Conservation (phyloP, 139 green algal genomes). For the Chlorella sp. region DNA sequence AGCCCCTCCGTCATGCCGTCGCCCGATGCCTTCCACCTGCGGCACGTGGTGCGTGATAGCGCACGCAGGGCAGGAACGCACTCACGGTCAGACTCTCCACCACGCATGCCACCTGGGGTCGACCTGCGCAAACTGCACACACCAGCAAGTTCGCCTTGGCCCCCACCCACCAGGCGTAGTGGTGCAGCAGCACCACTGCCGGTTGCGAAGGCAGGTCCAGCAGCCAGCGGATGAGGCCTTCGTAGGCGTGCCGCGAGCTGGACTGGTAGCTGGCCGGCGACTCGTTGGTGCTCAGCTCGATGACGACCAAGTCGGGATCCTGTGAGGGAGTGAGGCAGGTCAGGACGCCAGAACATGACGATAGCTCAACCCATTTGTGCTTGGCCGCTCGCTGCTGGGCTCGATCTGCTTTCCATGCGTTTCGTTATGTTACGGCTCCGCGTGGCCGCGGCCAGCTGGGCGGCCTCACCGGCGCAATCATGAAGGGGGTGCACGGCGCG, state of each 20-base stretch:
- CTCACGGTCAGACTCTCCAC: no score
- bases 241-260: background rate
- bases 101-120: no score
- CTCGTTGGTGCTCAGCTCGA: conserved; percentile 18
- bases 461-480: background rate
- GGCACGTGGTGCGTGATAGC: background rate
- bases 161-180: conserved; percentile 13
- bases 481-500: background rate
- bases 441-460: background rate
- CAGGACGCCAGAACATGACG: no score
- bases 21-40: conserved; percentile 6
- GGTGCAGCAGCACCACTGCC: conserved; percentile 25
- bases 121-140: background rate
- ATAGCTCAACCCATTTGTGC: no score
- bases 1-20: conserved; percentile 2
- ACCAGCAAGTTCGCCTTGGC: no score
- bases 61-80: background rate
- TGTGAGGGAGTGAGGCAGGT: background rate
- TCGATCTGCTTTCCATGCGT: no score
- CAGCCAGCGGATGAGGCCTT: conserved; percentile 19
- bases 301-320: background rate
- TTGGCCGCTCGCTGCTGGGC: no score
- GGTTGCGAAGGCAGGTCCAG: conserved; percentile 2
- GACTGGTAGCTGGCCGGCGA: background rate
- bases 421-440: no score